Evolutionary conservation across 306 rosid genomes (phyloP).

Genomic region (Quercus alba): DNA sequence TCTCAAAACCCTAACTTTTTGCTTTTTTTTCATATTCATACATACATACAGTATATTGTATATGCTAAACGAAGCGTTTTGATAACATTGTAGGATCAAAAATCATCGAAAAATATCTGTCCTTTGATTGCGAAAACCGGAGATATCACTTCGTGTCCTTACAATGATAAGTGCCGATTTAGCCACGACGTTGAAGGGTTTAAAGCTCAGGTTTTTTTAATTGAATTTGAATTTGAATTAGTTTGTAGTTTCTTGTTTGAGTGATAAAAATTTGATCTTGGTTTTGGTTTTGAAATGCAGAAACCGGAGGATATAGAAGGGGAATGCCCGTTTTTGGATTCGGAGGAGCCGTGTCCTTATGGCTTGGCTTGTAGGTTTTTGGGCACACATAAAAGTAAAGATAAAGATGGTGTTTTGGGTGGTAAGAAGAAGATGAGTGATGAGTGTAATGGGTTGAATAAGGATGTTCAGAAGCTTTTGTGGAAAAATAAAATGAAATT

Average conservation of each 20-base stretch:
- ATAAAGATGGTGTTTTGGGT: constrained; percentile 29
- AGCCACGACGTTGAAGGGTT: constrained; percentile 81
- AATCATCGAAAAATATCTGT: constrained; percentile 59
- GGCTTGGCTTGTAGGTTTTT: constrained; percentile 79
- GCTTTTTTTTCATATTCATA: no score
- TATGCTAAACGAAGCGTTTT: neutral
- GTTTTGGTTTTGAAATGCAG: constrained; percentile 33
- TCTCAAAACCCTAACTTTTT: neutral
- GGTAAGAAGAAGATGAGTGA: constrained; percentile 34
- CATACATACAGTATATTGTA: no score
- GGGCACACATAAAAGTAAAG: constrained; percentile 39
- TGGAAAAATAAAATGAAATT: constrained; percentile 85
- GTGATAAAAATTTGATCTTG: neutral
- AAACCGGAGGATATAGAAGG: constrained; percentile 80
- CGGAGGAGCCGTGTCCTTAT: constrained; percentile 62
- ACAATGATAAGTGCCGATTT: constrained; percentile 75
- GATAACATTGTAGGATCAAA: constrained; percentile 51
- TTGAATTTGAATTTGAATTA: neutral
- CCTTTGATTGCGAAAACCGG: constrained; percentile 70
- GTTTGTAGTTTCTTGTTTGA: neutral
- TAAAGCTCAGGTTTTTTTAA: constrained; percentile 70
- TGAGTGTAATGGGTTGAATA: constrained; percentile 74
- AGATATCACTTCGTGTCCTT: constrained; percentile 65
- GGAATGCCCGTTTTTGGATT: constrained; percentile 65
- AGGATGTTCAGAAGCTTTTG: constrained; percentile 80